phyloP scores from a whole-genome alignment of 345 rosid genomes.

The Lumnitzera littorea region DNA sequence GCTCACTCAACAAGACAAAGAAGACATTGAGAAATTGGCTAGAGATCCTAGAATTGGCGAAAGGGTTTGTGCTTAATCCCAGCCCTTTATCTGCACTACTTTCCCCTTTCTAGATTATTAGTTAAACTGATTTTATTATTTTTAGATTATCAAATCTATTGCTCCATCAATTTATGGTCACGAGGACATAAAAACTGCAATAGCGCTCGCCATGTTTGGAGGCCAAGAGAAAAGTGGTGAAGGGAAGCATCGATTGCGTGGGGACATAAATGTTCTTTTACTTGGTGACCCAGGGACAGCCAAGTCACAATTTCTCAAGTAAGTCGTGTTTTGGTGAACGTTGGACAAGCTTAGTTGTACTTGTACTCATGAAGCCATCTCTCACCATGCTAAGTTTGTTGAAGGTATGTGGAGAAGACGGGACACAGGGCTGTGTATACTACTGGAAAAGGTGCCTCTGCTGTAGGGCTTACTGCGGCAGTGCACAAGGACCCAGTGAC shows the following conservation, averaged over 20 bases:
- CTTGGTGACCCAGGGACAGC: slow-evolving; percentile 98
- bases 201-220: slow-evolving; percentile 96
- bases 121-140: slow-evolving; percentile 9
- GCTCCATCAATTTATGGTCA: slow-evolving; percentile 98
- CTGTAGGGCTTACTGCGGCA: slow-evolving; percentile 96
- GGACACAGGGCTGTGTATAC: slow-evolving; percentile 99
- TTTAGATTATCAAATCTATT: slow-evolving; percentile 85
- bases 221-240: slow-evolving; percentile 93
- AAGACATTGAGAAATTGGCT: slow-evolving; percentile 77
- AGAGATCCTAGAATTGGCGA: slow-evolving; percentile 91
- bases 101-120: neutral
- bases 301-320: slow-evolving; percentile 96
- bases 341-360: no score
- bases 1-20: slow-evolving; percentile 93
- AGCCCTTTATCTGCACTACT: neutral
- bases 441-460: slow-evolving; percentile 99
- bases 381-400: slow-evolving; percentile 8
- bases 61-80: slow-evolving; percentile 40
- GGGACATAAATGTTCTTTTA: slow-evolving; percentile 91
- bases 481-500: slow-evolving; percentile 99
- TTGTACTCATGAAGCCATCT: neutral
- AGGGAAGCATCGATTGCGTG: slow-evolving; percentile 89
- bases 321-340: slow-evolving; percentile 13
- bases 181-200: slow-evolving; percentile 94
- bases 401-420: slow-evolving; percentile 92